Percentiles rank a stretch among this genome's conserved stretches.
Evolutionary conservation across 768 basidiomycete genomes (phyloP).

Genomic region (Suillus discolor): DNA sequence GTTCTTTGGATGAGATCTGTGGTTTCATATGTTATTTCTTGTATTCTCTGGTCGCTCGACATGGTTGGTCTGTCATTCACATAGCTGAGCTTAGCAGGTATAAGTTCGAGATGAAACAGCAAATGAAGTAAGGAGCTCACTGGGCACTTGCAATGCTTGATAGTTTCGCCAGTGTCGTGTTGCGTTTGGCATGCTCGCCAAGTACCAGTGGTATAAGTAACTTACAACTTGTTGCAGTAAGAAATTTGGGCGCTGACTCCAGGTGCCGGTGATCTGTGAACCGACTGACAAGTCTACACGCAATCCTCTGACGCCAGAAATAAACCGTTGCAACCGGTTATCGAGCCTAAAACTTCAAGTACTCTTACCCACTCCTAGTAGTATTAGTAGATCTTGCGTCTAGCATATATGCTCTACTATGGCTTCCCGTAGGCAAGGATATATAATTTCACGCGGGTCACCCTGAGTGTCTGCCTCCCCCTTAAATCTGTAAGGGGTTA

Average conservation of each 20-base stretch:
- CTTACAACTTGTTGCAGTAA: not conserved
- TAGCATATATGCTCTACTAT: no score
- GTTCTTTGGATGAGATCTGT: conserved; percentile 15
- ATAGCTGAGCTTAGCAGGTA: not conserved
- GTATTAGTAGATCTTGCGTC: no score
- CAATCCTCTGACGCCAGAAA: not conserved
- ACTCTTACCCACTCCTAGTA: no score
- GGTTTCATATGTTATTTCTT: conserved; percentile 5
- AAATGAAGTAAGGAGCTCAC: not conserved
- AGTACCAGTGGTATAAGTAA: no score
- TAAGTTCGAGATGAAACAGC: not conserved
- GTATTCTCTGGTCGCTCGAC: not conserved
- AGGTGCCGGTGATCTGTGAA: no score
- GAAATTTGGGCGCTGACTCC: no score
- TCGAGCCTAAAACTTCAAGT: not conserved
- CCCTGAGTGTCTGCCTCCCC: no score
- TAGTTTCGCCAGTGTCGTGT: not conserved
- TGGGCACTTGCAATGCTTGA: not conserved
- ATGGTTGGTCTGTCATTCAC: not conserved
- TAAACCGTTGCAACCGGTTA: not conserved
- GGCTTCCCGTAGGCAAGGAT: no score
- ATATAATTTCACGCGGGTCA: no score
- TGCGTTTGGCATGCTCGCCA: not conserved
- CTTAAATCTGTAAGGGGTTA: no score
- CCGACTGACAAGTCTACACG: not conserved